phyloP scores from a whole-genome alignment of 176 grass and related monocot genomes.

The Triticum turgidum region DNA sequence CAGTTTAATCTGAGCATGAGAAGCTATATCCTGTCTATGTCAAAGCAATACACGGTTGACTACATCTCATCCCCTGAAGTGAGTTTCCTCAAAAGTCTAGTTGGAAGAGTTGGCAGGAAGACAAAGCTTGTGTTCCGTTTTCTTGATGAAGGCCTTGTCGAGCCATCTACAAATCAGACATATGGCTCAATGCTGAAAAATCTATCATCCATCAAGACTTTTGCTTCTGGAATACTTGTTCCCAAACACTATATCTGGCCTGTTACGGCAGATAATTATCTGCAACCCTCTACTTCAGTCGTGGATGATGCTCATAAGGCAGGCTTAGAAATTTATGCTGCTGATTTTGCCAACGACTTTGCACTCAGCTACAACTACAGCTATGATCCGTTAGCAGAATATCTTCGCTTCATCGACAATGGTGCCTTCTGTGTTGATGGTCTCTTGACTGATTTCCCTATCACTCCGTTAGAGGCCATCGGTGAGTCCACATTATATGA shows the following conservation, averaged over 20 bases:
- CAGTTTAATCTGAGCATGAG: constrained; percentile 68
- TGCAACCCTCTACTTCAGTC: constrained; percentile 42
- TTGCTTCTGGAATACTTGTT: constrained; percentile 90
- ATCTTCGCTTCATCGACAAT: constrained; percentile 66
- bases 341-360: constrained; percentile 75
- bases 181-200: constrained; percentile 63
- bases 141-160: constrained; percentile 39
- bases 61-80: constrained; percentile 87
- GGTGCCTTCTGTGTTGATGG: constrained; percentile 80
- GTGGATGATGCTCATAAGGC: constrained; percentile 81
- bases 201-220: constrained; percentile 74
- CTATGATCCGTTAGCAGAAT: constrained; percentile 82
- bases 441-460: constrained; percentile 76
- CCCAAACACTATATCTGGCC: constrained; percentile 80
- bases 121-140: constrained; percentile 88
- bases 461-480: constrained; percentile 65
- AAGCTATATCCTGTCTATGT: constrained; percentile 47
- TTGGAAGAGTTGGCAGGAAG: constrained; percentile 48
- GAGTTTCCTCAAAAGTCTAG: constrained; percentile 61
- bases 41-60: constrained; percentile 23
- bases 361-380: constrained; percentile 87
- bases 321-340: constrained; percentile 74
- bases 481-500: constrained; percentile 42
- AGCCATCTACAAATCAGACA: constrained; percentile 79
- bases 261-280: constrained; percentile 72